Percentiles rank a stretch among this genome's conserved stretches.
These are phyloP conservation scores for Solanum corneliomulleri DNA, from an alignment of 257 asterid species.

Conservation along the genomic window DNA sequence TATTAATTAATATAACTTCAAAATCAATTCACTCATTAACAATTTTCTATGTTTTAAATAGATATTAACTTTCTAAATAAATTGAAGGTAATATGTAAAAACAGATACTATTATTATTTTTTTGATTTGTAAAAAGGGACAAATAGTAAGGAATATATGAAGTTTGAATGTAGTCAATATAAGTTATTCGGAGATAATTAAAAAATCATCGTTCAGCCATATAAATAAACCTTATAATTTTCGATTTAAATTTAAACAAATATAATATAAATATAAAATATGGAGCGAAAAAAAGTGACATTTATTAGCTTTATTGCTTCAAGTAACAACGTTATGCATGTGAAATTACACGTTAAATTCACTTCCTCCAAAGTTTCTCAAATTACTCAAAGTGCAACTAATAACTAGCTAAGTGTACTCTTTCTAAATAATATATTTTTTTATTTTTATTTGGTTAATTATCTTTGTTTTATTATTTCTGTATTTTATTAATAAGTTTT, in stretches of 20 bases:
- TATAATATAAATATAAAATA: rapidly evolving
- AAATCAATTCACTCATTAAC: too few species aligned
- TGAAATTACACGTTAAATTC: background rate
- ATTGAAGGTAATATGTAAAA: too few species aligned
- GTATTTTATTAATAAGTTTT: too few species aligned
- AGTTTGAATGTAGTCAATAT: background rate
- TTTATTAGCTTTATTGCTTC: background rate
- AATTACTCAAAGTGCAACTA: background rate
- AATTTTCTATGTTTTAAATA: rapidly evolving
- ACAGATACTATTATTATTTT: too few species aligned
- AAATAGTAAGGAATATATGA: too few species aligned
- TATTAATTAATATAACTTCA: too few species aligned
- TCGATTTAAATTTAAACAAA: rapidly evolving
- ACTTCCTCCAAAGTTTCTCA: background rate
- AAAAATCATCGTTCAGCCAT: too few species aligned
- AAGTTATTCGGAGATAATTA: background rate
- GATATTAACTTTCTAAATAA: too few species aligned
- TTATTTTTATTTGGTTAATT: background rate
- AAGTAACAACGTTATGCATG: background rate
- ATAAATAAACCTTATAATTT: too few species aligned
- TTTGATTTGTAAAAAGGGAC: too few species aligned
- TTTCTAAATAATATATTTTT: background rate
- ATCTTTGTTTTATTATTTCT: too few species aligned
- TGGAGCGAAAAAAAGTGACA: too few species aligned
- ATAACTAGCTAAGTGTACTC: background rate